phyloP scores from a whole-genome alignment of 1,139 yeast genomes.

The Pneumocystis murina region DNA sequence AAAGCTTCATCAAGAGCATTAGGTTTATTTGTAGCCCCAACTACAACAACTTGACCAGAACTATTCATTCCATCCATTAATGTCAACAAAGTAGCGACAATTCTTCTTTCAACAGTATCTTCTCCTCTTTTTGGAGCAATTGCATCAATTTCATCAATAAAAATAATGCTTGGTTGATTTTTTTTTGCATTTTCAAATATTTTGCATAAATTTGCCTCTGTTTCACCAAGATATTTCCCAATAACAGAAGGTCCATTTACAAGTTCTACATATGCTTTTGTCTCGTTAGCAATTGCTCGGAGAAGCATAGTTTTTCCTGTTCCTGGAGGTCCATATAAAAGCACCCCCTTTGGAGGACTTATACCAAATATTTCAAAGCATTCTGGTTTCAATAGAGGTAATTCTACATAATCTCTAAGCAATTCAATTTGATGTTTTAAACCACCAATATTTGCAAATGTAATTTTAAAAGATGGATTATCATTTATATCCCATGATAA shows the following conservation, averaged over 20 bases:
- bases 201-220: constrained; percentile 70
- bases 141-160: constrained; percentile 87
- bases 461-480: constrained; percentile 3
- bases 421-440: constrained; percentile 45
- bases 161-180: constrained; percentile 72
- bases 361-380: constrained; percentile 75
- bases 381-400: constrained; percentile 67
- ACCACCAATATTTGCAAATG: constrained; percentile 60
- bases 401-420: constrained; percentile 53
- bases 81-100: constrained; percentile 75
- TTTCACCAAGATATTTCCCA: constrained; percentile 84
- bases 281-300: constrained; percentile 60
- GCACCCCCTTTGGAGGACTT: constrained; percentile 76
- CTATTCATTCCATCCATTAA: constrained; percentile 66
- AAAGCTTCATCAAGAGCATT: constrained; percentile 72
- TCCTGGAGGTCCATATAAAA: constrained; percentile 93
- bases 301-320: constrained; percentile 90
- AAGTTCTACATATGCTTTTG: constrained; percentile 61
- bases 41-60: constrained; percentile 53
- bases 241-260: constrained; percentile 87
- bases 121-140: constrained; percentile 80
- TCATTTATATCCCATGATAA: neutral
- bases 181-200: constrained; percentile 69
- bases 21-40: constrained; percentile 75
- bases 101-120: constrained; percentile 55